A percentile compares a stretch with the other conserved stretches of the same genome.
Evolutionary conservation across 768 basidiomycete genomes (phyloP).

Genomic region (Leccinum fibrillosum): DNA sequence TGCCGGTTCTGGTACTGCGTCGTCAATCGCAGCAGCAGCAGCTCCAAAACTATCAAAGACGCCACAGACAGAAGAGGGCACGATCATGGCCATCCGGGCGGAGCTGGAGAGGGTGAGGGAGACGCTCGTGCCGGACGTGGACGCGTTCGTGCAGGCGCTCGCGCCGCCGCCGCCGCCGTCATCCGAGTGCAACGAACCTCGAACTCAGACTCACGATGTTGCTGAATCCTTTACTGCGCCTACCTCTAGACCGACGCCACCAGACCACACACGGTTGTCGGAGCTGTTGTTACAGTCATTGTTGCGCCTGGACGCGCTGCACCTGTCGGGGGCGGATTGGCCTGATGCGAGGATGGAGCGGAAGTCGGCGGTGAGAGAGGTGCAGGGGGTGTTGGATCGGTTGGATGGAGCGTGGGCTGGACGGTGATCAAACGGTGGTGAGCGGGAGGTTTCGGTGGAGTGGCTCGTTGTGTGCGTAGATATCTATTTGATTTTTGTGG

Average conservation of each 20-base stretch:
- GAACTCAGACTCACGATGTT: not conserved
- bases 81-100: constrained; percentile 33
- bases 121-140: constrained; percentile 54
- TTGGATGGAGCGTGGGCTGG: constrained; percentile 69
- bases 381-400: constrained; percentile 78
- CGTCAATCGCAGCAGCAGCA: not conserved
- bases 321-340: constrained; percentile 67
- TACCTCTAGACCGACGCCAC: constrained; percentile 1
- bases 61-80: constrained; percentile 37
- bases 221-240: not conserved
- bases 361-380: constrained; percentile 82
- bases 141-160: constrained; percentile 47
- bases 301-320: constrained; percentile 80
- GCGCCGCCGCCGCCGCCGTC: not conserved
- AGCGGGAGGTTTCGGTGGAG: not conserved
- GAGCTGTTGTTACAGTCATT: constrained; percentile 88
- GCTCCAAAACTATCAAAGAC: not conserved
- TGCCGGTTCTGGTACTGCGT: not conserved
- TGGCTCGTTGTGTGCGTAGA: not conserved
- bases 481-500: not conserved
- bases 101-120: constrained; percentile 50
- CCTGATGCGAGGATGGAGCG: constrained; percentile 72
- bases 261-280: constrained; percentile 58
- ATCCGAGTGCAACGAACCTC: not conserved
- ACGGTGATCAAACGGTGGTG: constrained; percentile 11